Conservation (phyloP, 495 filamentous ascomycete species). For the Monascus purpureus region DNA sequence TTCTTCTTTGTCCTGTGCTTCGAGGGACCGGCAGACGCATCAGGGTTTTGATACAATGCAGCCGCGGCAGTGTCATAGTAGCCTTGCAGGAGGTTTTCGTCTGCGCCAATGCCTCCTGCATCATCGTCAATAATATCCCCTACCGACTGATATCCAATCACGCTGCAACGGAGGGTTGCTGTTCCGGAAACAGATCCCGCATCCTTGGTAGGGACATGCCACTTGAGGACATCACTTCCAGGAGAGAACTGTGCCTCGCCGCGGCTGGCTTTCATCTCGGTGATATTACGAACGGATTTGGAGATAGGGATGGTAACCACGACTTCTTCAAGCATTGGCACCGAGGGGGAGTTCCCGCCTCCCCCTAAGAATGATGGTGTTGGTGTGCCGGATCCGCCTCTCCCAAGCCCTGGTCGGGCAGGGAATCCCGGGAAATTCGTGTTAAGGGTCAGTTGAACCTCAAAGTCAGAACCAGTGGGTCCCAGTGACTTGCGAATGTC, state of each 20-base stretch:
- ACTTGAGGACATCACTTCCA: slow-evolving; percentile 60
- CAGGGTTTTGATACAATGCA: slow-evolving; percentile 21
- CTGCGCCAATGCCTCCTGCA: slow-evolving; percentile 27
- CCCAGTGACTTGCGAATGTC: slow-evolving; percentile 75
- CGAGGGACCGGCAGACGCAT: slow-evolving; percentile 5
- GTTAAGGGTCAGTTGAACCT: slow-evolving; percentile 65
- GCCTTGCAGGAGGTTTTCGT: slow-evolving; percentile 30
- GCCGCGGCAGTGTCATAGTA: slow-evolving; percentile 38
- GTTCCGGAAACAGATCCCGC: slow-evolving; percentile 44
- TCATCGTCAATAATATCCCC: slow-evolving; percentile 47
- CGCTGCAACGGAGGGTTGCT: slow-evolving; percentile 67
- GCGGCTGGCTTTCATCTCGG: slow-evolving; percentile 65
- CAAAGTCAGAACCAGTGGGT: slow-evolving; percentile 63
- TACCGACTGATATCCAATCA: slow-evolving; percentile 45
- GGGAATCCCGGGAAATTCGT: slow-evolving; percentile 39
- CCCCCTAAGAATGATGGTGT: slow-evolving; percentile 44
- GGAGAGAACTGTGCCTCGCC: slow-evolving; percentile 74
- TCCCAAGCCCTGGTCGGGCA: slow-evolving; percentile 18
- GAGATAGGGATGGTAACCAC: slow-evolving; percentile 73
- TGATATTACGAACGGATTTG: slow-evolving; percentile 67
- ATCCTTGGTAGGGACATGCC: slow-evolving; percentile 66
- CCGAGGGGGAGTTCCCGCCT: slow-evolving; percentile 25
- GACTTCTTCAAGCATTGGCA: slow-evolving; percentile 64
- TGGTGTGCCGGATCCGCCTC: slow-evolving; percentile 37
- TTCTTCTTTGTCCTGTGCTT: slow-evolving; percentile 27